Evolutionary conservation across 2,329 filamentous ascomycete species (phyloP).

Genomic region (Drechslerella stenobrocha): DNA sequence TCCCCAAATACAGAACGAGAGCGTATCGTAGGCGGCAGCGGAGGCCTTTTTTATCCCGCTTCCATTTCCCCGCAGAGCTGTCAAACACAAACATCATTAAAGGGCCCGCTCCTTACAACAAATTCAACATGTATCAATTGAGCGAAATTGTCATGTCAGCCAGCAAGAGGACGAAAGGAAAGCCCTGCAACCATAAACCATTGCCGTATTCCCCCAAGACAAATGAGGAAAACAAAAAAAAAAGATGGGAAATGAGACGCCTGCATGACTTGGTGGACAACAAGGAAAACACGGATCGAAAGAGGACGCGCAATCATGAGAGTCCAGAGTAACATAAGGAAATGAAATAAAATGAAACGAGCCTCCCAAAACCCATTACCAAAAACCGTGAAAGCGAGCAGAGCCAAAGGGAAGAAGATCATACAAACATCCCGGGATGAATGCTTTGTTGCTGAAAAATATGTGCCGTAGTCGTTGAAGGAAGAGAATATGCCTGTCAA

Average conservation of each 20-base stretch:
- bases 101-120: not conserved
- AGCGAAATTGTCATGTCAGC: slow-evolving; percentile 3
- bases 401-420: slow-evolving; percentile 16
- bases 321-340: slow-evolving; percentile 7
- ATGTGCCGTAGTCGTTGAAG: slow-evolving; percentile 3
- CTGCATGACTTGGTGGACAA: slow-evolving; percentile 24
- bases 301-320: not conserved
- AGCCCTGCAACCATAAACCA: slow-evolving; percentile 25
- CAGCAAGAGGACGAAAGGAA: slow-evolving; percentile 13
- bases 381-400: not conserved
- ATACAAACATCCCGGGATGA: slow-evolving; percentile 20
- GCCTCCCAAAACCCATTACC: slow-evolving; percentile 23
- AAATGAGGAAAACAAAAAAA: slow-evolving; percentile 3
- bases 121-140: not conserved
- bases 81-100: slow-evolving; percentile 5
- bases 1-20: too few relatives aligned
- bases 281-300: slow-evolving; percentile 6
- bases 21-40: too few relatives aligned
- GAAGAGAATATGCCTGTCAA: not conserved
- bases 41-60: too few relatives aligned
- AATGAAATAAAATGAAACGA: slow-evolving; percentile 20
- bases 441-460: slow-evolving; percentile 7
- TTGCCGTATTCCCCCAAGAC: slow-evolving; percentile 34
- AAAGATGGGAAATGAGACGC: slow-evolving; percentile 18
- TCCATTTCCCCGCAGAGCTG: not conserved